phyloP scores from a whole-genome alignment of 306 rosid species.

The Vachellia collinsii region DNA sequence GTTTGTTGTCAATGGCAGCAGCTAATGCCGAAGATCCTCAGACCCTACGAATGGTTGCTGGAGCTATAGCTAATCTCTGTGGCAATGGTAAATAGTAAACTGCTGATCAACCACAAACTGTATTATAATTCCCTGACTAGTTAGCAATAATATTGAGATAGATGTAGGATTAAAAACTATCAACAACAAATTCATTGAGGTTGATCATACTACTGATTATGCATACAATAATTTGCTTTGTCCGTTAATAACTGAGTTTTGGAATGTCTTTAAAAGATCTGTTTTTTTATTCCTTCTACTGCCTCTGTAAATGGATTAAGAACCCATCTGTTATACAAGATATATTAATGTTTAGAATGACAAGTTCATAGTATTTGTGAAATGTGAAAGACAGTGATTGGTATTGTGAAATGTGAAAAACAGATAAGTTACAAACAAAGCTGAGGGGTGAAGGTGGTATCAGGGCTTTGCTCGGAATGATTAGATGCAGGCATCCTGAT shows the following conservation, averaged over 20 bases:
- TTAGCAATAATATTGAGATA: constrained; percentile 16
- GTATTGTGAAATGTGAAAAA: constrained; percentile 11
- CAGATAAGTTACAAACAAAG: constrained; percentile 85
- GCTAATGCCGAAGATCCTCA: constrained; percentile 92
- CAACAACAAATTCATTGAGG: constrained; percentile 29
- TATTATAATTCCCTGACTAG: constrained; percentile 17
- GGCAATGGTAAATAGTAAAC: constrained; percentile 98
- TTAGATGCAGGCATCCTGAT: constrained; percentile 94
- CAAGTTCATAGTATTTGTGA: neutral
- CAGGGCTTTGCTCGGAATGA: constrained; percentile 91
- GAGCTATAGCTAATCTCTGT: constrained; percentile 96
- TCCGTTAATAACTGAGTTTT: neutral
- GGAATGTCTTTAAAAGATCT: neutral
- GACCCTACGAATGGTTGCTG: constrained; percentile 98
- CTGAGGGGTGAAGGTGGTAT: constrained; percentile 89
- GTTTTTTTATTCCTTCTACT: neutral
- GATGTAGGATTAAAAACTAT: constrained; percentile 6
- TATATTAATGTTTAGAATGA: constrained; percentile 26
- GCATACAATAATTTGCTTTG: neutral
- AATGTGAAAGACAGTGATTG: constrained; percentile 41
- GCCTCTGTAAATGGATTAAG: neutral
- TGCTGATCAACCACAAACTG: constrained; percentile 29
- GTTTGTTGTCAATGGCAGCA: constrained; percentile 82
- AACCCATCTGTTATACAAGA: constrained; percentile 9
- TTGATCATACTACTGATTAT: constrained; percentile 8